These are phyloP conservation scores for Macadamia integrifolia DNA, from an alignment of 164 flowering plant genomes.

Conservation along the genomic window DNA sequence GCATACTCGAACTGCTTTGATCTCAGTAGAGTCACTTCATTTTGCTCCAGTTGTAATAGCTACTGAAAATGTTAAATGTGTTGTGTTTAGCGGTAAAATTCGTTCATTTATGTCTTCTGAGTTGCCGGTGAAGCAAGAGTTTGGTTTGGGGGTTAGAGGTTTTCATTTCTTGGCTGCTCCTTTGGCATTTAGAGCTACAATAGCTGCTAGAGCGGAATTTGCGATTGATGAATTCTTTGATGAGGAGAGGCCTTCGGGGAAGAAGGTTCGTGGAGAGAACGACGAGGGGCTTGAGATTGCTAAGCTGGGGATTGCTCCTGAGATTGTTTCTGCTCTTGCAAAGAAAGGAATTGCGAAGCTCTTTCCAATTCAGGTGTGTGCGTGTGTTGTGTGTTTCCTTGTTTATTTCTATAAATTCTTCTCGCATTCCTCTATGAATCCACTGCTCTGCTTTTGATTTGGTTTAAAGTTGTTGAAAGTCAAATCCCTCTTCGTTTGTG, in stretches of 20 bases:
- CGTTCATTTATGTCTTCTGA: background rate
- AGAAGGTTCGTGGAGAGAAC: slow-evolving; percentile 13
- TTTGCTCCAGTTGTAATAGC: background rate
- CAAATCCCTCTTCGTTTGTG: no score
- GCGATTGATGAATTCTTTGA: slow-evolving; percentile 44
- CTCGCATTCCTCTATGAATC: no score
- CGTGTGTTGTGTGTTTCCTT: no score
- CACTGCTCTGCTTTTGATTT: no score
- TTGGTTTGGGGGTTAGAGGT: slow-evolving; percentile 17
- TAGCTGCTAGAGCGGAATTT: slow-evolving; percentile 25
- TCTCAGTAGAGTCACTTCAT: slow-evolving; percentile 13
- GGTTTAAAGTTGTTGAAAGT: no score
- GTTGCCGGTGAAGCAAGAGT: slow-evolving; percentile 7
- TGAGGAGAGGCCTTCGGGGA: slow-evolving; percentile 27
- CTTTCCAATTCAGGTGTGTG: no score
- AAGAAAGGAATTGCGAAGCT: no score
- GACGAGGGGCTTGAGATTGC: slow-evolving; percentile 79
- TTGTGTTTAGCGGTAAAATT: slow-evolving; percentile 1
- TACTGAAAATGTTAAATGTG: background rate
- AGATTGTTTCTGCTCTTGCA: slow-evolving; percentile 33
- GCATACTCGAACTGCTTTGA: slow-evolving; percentile 21
- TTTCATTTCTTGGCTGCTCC: slow-evolving; percentile 32
- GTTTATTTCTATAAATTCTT: no score
- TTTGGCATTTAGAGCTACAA: slow-evolving; percentile 31
- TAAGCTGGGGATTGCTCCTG: slow-evolving; percentile 59